Evolutionary conservation across 2,329 filamentous ascomycete species (phyloP), one percentile per base, ranked within the genome.

Genomic region (Macrophomina phaseolina): DNA sequence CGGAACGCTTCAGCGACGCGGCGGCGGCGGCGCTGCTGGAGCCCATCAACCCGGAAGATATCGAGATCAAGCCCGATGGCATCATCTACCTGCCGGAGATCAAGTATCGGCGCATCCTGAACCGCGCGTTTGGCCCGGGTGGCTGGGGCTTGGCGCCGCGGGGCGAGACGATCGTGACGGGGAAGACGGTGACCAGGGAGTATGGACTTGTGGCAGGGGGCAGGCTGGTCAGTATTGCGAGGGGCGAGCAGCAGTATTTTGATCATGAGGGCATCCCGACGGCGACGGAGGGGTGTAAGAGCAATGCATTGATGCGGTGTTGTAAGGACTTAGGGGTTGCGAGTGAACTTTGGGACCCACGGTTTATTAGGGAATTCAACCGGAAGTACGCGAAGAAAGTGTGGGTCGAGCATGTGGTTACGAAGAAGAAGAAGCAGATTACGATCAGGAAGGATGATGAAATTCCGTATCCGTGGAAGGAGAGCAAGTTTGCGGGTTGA

Each of bases 31-130:
- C 92, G 23, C 84, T 97, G 55, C 86, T 91, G 69, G 83, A 86
- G 66, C 88, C 89, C 1, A 77, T 97, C 12, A 81, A 88, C 64
- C 81, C 86, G 0, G 85, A 89, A 56, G 94, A 98, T 79, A 89
- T 99, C 65, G 95, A 99, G 83, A 91, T 99, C 76, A 99, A 99
- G 83, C 94, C 95, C 38, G 95, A 99, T 81, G 95, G 95, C 40
- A 94, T 99, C 72, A 84, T 98, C 68, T 99, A 98, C 78, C 84
- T 99, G 67, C 95, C 95, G 12, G 95, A 99, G 84, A 98, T 99
- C 84, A 97, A 98, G 82, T 99, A 99, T 81, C 85, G 95, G 52
- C 85, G 94, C 69, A 94, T 97, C 70, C 80, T 99, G 73, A 97
- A 98, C 78, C 83, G 85, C 73, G 93, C 93, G 0, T 99, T 99